Percentiles rank a stretch among this genome's conserved stretches.
Evolutionary conservation across 495 filamentous ascomycete species (phyloP).

Genomic region (Neurospora sp.): DNA sequence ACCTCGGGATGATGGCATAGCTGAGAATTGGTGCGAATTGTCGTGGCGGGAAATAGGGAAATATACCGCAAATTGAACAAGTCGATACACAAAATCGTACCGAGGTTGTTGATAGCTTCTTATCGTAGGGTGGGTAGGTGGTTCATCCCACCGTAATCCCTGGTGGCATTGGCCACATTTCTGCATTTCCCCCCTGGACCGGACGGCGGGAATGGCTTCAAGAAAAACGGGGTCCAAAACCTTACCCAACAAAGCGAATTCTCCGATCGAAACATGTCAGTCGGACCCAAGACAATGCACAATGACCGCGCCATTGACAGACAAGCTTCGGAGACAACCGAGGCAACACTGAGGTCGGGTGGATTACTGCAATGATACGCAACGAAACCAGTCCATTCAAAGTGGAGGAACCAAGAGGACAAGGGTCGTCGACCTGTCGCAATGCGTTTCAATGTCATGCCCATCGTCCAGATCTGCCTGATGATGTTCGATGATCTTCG

Average conservation of each 20-base stretch:
- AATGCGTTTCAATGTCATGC: neutral
- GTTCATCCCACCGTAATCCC: neutral
- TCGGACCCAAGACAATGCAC: neutral
- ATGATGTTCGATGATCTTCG: neutral
- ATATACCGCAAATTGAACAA: neutral
- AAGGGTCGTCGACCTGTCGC: neutral
- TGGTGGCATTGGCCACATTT: neutral
- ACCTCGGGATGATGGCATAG: neutral
- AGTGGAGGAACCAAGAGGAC: neutral
- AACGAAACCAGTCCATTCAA: neutral
- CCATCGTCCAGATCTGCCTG: neutral
- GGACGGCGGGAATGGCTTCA: neutral
- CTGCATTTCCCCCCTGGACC: neutral
- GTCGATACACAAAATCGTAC: neutral
- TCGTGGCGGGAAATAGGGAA: neutral
- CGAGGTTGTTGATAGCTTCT: neutral
- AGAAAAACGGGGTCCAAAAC: neutral
- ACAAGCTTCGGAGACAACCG: neutral
- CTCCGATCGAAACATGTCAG: neutral
- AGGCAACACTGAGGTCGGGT: neutral
- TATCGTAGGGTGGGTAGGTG: neutral
- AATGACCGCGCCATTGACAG: neutral
- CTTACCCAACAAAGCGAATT: neutral
- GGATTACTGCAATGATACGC: neutral
- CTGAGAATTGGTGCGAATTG: neutral